Evolutionary conservation across 1,284 basidiomycete species (phyloP), one percentile per base, ranked within the genome.

Genomic region (Ustilago lituana): DNA sequence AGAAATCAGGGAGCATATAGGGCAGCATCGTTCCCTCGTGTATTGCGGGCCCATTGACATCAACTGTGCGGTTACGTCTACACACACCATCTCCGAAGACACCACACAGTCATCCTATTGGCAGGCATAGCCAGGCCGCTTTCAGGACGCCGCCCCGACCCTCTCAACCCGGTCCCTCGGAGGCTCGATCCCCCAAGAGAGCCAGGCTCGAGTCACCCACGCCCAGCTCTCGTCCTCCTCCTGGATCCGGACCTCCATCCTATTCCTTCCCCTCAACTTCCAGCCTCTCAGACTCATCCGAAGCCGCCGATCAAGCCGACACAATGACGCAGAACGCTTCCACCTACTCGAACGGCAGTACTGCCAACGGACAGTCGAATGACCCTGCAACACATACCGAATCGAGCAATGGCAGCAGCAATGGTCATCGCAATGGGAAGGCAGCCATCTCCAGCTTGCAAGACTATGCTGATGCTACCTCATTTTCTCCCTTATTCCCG

Each of bases 121-220:
- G 62, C 56, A 38, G 48, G 43, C 38, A 47, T 35, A 57, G 62
- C 62, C 62, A 65, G 51, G 14, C 29, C 50, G 27, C 40, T 37
- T 37, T 43, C 62, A 65, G 62, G 38, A 65, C 62, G 62, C 62
- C 56, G 56, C 62, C 56, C 47, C 51, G 41, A 59, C 51, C 41
- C 12, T 20, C 38, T 8, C 55, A 33, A 32, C 38, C 55, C 7
- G 31, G 55, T 26, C 56, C 62, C 43, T 49, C 51, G 56, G 56
- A 65, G 62, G 62, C 55, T 27, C 62, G 46, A 37, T 24, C 31
- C 51, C 43, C 46, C 22, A 65, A 65, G 33, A 59, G 62, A 54
- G 62, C 56, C 38, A 59, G 62, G 62, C 49, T 59, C 22, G 31
- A 39, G 9, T 39, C 55, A 7, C 29, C 26, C 11, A 19, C 46